phyloP scores from a whole-genome alignment of 2,329 filamentous ascomycete species.

The Arthrinium phaeospermum region DNA sequence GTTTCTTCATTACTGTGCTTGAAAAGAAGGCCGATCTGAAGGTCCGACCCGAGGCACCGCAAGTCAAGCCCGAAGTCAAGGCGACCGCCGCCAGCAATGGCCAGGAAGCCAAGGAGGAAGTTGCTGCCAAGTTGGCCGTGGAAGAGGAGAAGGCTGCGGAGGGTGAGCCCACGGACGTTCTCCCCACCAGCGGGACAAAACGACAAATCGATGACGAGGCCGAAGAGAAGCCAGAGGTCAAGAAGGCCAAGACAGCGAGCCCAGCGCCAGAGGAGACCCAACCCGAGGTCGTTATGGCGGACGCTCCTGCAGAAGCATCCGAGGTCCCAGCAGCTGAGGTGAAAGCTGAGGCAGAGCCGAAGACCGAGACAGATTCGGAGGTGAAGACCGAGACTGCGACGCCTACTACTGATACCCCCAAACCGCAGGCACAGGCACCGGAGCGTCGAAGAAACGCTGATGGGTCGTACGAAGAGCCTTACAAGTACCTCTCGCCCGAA shows the following conservation, averaged over 20 bases:
- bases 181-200: slow-evolving; percentile 39
- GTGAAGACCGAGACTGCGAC: slow-evolving; percentile 27
- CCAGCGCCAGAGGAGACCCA: slow-evolving; percentile 26
- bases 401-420: slow-evolving; percentile 28
- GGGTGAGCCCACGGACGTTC: slow-evolving; percentile 39
- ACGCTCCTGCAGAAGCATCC: slow-evolving; percentile 25
- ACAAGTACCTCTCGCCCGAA: slow-evolving; percentile 81
- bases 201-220: slow-evolving; percentile 44
- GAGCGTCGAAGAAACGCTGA: slow-evolving; percentile 50
- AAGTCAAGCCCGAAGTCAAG: slow-evolving; percentile 43
- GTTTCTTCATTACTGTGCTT: slow-evolving; percentile 95
- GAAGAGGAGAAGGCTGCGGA: slow-evolving; percentile 41
- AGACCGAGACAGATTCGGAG: slow-evolving; percentile 25
- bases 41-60: slow-evolving; percentile 70
- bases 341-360: slow-evolving; percentile 26
- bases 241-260: slow-evolving; percentile 52
- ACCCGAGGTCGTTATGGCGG: slow-evolving; percentile 28
- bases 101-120: slow-evolving; percentile 29
- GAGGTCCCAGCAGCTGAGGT: slow-evolving; percentile 30
- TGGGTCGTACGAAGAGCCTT: slow-evolving; percentile 81
- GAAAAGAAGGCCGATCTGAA: slow-evolving; percentile 90
- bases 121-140: slow-evolving; percentile 38
- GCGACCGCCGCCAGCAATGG: slow-evolving; percentile 26
- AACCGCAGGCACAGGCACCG: slow-evolving; percentile 41
- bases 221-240: slow-evolving; percentile 46